Conservation (phyloP, 2,329 filamentous ascomycete species). For the Fusarium nematophilum region DNA sequence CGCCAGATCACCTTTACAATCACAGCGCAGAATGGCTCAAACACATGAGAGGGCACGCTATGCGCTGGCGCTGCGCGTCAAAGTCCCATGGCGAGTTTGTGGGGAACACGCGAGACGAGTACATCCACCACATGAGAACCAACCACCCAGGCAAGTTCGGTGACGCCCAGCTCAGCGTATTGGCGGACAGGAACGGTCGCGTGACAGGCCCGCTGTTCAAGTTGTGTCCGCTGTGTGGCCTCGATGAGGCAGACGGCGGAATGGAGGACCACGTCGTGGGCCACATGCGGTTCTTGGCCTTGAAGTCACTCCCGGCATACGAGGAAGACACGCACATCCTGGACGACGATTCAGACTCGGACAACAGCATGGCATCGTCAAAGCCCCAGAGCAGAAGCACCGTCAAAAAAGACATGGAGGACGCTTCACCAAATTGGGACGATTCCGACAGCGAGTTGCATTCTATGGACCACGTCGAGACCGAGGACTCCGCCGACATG, state of each 20-base stretch:
- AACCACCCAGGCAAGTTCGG: constrained; percentile 1
- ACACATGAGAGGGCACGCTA: constrained; percentile 18
- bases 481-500: too few relatives aligned
- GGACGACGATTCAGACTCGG: background rate
- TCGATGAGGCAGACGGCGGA: background rate
- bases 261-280: constrained; percentile 15
- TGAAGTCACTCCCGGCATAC: constrained; percentile 17
- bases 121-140: constrained; percentile 17
- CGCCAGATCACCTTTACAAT: constrained; percentile 10
- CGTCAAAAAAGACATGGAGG: background rate
- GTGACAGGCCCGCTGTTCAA: background rate
- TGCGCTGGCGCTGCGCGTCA: constrained; percentile 11
- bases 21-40: constrained; percentile 18
- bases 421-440: too few relatives aligned
- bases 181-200: constrained; percentile 11
- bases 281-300: constrained; percentile 16
- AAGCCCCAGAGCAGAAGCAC: background rate
- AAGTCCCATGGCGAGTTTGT: background rate
- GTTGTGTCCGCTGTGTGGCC: constrained; percentile 5
- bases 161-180: constrained; percentile 6
- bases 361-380: background rate
- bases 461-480: too few relatives aligned
- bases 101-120: background rate
- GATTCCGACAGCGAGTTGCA: too few relatives aligned
- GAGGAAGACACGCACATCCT: background rate